phyloP scores from a whole-genome alignment of 2,329 filamentous ascomycete species.

The Xylariales sp. region DNA sequence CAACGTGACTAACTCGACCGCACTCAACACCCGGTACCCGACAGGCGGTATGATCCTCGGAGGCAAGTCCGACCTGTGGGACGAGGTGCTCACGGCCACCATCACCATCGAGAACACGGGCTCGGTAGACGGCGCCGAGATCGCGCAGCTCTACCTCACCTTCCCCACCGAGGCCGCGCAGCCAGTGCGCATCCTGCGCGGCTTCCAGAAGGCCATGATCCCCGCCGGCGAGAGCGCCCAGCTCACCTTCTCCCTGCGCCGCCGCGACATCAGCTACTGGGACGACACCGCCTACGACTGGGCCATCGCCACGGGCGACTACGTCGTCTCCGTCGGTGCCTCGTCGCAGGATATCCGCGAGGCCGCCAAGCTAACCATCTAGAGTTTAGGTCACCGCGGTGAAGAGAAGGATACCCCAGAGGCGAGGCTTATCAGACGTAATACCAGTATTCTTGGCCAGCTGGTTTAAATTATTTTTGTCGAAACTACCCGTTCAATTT shows the following conservation, averaged over 20 bases:
- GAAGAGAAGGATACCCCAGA: no score
- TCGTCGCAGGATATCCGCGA: slow-evolving; percentile 42
- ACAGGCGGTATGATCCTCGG: slow-evolving; percentile 30
- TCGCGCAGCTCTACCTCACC: slow-evolving; percentile 39
- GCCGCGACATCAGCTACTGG: slow-evolving; percentile 7
- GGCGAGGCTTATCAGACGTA: no score
- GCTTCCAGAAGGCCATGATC: slow-evolving; percentile 56
- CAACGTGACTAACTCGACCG: slow-evolving; percentile 28
- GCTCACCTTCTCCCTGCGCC: slow-evolving; percentile 4
- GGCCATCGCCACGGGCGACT: slow-evolving; percentile 22
- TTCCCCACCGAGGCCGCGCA: slow-evolving; percentile 25
- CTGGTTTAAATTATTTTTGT: no score
- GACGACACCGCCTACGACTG: slow-evolving; percentile 3
- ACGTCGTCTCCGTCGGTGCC: slow-evolving; percentile 37
- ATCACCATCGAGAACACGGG: slow-evolving; percentile 36
- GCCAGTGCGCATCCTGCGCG: slow-evolving; percentile 55
- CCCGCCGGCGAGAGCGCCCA: slow-evolving; percentile 26
- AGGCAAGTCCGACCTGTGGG: slow-evolving; percentile 39
- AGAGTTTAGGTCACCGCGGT: no score
- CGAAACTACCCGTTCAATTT: no score
- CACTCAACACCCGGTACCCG: slow-evolving; percentile 33
- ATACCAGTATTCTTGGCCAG: no score
- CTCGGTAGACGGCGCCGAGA: slow-evolving; percentile 31
- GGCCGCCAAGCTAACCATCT: slow-evolving; percentile 25
- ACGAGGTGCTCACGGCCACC: slow-evolving; percentile 30